phyloP scores from a whole-genome alignment of 2,329 filamentous ascomycete genomes.

The Colletotrichum tabaci region DNA sequence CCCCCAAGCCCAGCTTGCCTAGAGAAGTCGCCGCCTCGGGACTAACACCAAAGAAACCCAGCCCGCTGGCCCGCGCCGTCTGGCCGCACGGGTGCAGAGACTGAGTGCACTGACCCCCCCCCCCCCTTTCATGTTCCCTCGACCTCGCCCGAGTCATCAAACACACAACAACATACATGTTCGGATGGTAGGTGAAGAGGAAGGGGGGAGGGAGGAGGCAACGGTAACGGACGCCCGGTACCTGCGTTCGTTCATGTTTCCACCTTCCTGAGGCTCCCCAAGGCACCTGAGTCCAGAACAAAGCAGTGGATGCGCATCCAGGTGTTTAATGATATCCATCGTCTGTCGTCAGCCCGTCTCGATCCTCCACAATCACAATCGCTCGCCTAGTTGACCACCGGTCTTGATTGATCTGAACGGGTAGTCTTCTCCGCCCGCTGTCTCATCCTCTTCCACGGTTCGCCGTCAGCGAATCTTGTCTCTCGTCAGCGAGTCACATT shows the following conservation, averaged over 20 bases:
- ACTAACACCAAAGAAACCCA: slow-evolving; percentile 25
- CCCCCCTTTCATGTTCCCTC: slow-evolving; percentile 10
- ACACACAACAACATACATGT: slow-evolving; percentile 11
- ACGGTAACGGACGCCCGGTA: background rate
- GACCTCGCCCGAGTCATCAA: slow-evolving; percentile 19
- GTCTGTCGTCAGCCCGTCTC: slow-evolving; percentile 16
- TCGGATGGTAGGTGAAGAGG: slow-evolving; percentile 15
- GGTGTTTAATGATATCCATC: background rate
- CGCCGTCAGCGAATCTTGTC: background rate
- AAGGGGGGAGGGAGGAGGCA: too few relatives aligned
- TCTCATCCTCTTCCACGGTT: too few relatives aligned
- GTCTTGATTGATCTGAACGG: slow-evolving; percentile 32
- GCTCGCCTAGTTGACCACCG: background rate
- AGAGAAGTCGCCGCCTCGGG: slow-evolving; percentile 1
- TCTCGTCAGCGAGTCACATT: slow-evolving; percentile 31
- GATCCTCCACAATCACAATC: slow-evolving; percentile 4
- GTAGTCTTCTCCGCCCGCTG: slow-evolving; percentile 2
- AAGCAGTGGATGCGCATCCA: slow-evolving; percentile 21
- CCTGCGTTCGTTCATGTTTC: slow-evolving; percentile 23
- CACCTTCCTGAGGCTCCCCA: slow-evolving; percentile 4
- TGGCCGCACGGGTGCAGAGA: slow-evolving; percentile 23
- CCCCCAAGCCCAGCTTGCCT: slow-evolving; percentile 11
- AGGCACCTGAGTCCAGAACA: slow-evolving; percentile 27
- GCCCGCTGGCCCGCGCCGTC: slow-evolving; percentile 24
- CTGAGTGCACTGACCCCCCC: slow-evolving; percentile 29